These are phyloP conservation scores for Suillus weaverae DNA, from an alignment of 768 basidiomycete species.

Conservation along the genomic window DNA sequence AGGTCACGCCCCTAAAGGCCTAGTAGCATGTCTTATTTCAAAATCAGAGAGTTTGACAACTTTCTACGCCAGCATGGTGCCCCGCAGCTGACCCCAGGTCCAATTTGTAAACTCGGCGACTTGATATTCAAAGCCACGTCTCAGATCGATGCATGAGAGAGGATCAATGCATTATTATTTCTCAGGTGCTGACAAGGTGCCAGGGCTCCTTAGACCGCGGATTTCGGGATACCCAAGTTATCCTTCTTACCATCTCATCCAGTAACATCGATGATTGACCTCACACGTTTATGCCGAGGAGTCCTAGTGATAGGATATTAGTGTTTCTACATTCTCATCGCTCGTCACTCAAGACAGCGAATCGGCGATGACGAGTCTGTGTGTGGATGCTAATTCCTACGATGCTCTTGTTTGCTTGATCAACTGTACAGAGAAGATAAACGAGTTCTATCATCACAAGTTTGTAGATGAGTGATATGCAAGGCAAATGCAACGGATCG, in stretches of 20 bases:
- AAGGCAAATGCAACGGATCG: background rate
- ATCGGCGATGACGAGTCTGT: background rate
- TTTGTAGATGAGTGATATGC: background rate
- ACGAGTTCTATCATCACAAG: background rate
- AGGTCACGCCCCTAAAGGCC: too few relatives aligned
- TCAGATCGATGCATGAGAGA: background rate
- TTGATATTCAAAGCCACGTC: background rate
- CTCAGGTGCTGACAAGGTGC: background rate
- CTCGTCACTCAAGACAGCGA: background rate
- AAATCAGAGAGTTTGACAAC: background rate
- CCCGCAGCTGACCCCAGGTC: background rate
- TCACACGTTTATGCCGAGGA: background rate
- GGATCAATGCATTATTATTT: background rate
- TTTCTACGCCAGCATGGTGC: background rate
- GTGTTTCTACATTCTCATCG: background rate
- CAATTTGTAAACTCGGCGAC: background rate
- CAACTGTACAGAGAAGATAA: background rate
- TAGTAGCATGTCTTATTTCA: background rate
- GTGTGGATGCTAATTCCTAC: background rate
- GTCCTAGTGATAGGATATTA: background rate
- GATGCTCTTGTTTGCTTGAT: background rate
- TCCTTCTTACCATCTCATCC: background rate
- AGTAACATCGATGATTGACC: background rate
- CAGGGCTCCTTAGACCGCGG: background rate
- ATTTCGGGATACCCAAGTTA: background rate